Evolutionary conservation across 306 rosid species (phyloP), one percentile per base, ranked within the genome.

Genomic region (Heteromeles arbutifolia): DNA sequence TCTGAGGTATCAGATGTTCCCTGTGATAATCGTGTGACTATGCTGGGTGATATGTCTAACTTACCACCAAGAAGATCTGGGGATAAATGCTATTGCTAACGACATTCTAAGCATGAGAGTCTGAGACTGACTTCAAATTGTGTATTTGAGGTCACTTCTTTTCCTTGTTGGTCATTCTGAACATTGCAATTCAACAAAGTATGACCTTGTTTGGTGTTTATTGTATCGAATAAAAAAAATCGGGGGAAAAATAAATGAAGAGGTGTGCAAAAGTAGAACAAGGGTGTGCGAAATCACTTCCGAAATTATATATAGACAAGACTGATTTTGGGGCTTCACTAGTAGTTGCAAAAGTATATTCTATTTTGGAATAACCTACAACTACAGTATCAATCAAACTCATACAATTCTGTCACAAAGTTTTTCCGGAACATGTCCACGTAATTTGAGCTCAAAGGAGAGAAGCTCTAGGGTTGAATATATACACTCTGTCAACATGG

Each of bases 401-500:
- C 82, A 22, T 22, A 66, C 62, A 84, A 72, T 82, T 88, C 82
- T 65, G 80, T 86, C 53, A 61, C 67, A n/a, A 74, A 34, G 22
- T 68, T 74, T 74, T 32, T 86, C 82, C 11, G 88, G 85, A 81
- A 87, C 85, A 86, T 85, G 90, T 73, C 97, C 96, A 76, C 84
- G 74, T 70, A 81, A 74, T 73, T 83, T 88, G 28, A 88, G 81
- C 72, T 94, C 98, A 71, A 75, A 73, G 9, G 88, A 92, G 50
- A 94, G 73, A 74, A 92, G 87, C 73, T 83, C 87, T 68, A 91
- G 80, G 25, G 83, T 78, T 2, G 83, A 56, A 70, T 85, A 80
- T 70, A 87, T 83, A 70, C 11, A 22, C 0, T 86, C 87, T 3
- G 57, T 91, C 89, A 58, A 74, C 75, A 59, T 90, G 97, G 53